Evolutionary conservation across 371 early-diverging fungal genomes (phyloP).

Genomic region (Circinella minor): DNA sequence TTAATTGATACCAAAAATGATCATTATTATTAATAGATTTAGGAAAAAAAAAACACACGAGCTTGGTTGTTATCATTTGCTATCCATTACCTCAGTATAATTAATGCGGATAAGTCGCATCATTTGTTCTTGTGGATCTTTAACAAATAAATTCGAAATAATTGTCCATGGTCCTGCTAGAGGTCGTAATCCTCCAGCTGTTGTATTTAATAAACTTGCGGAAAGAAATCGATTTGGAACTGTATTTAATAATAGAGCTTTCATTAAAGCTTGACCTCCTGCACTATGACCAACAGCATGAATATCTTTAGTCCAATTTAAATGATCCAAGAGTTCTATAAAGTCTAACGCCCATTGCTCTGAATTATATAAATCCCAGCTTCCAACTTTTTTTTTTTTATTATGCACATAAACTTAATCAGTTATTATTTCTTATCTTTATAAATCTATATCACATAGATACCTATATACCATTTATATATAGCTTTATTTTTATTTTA

Average conservation of each 20-base stretch:
- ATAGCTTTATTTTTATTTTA: neutral
- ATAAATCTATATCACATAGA: too few species aligned
- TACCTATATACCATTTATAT: too few species aligned
- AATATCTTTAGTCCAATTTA: conserved; percentile 66
- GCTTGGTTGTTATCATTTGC: neutral
- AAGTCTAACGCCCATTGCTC: conserved; percentile 64
- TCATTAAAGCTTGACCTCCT: conserved; percentile 56
- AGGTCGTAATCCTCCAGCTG: conserved; percentile 28
- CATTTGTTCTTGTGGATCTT: conserved; percentile 21
- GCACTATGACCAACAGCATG: conserved; percentile 78
- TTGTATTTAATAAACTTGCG: conserved; percentile 23
- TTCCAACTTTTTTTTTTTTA: conserved; percentile 13
- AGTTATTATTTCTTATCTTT: too few species aligned
- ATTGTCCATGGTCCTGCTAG: conserved; percentile 26
- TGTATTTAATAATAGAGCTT: conserved; percentile 15
- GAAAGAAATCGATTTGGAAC: conserved; percentile 21
- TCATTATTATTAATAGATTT: too few species aligned
- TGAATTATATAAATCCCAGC: conserved; percentile 29
- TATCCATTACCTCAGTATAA: conserved; percentile 24
- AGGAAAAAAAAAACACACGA: too few species aligned
- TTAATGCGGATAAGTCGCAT: conserved; percentile 24
- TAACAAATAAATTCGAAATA: conserved; percentile 24
- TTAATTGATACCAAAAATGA: too few species aligned
- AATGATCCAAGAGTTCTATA: conserved; percentile 59
- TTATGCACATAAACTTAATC: too few species aligned